Percentiles rank a stretch among this genome's conserved stretches.
phyloP scores from a whole-genome alignment of 768 basidiomycete species.

The Pulveroboletus sp. region DNA sequence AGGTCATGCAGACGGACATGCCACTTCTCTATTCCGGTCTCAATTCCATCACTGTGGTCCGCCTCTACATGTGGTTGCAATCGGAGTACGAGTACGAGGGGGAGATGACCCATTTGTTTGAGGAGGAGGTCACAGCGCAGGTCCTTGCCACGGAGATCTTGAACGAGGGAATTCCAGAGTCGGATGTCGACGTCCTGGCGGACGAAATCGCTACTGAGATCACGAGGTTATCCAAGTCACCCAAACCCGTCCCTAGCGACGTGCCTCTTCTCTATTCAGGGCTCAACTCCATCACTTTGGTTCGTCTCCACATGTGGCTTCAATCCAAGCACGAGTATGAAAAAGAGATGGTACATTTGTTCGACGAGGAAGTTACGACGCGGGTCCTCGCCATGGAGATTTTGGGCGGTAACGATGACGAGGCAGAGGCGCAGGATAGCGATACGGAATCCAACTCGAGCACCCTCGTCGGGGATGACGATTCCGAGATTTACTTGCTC shows the following conservation, averaged over 20 bases:
- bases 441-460: conserved; percentile 6
- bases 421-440: background rate
- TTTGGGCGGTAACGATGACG: background rate
- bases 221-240: conserved; percentile 27
- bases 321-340: conserved; percentile 31
- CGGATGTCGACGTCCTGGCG: conserved; percentile 13
- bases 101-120: conserved; percentile 28
- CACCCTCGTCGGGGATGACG: conserved; percentile 10
- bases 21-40: conserved; percentile 34
- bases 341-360: conserved; percentile 28
- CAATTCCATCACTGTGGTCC: conserved; percentile 28
- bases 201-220: conserved; percentile 33
- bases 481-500: conserved; percentile 5
- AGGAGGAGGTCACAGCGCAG: conserved; percentile 29
- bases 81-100: conserved; percentile 30
- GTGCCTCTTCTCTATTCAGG: conserved; percentile 33
- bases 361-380: conserved; percentile 32
- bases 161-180: conserved; percentile 8
- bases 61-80: conserved; percentile 34
- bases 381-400: conserved; percentile 31
- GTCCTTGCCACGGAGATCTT: conserved; percentile 30
- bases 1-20: conserved; percentile 26
- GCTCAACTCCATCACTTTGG: conserved; percentile 30
- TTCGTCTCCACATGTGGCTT: conserved; percentile 31
- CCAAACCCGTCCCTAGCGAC: conserved; percentile 29